phyloP scores from a whole-genome alignment of 176 grass and related monocot species.

The Sorghum bicolor region DNA sequence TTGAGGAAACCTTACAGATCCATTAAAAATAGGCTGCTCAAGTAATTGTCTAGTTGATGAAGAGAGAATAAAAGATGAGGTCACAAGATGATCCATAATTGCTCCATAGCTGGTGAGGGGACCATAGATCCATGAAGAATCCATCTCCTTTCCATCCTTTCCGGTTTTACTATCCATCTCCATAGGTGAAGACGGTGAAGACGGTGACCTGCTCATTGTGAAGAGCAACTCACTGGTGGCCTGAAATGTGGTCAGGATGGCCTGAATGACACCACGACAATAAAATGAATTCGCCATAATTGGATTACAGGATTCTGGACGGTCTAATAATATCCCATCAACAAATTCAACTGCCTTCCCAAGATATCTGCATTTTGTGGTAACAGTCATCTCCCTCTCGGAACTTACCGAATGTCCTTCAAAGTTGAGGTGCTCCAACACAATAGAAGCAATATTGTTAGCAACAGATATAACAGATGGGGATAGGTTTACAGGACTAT shows the following conservation, averaged over 20 bases:
- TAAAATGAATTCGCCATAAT: slow-evolving; percentile 92
- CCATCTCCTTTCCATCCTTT: slow-evolving; percentile 61
- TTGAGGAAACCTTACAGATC: slow-evolving; percentile 62
- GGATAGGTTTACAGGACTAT: slow-evolving; percentile 73
- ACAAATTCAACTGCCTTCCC: slow-evolving; percentile 88
- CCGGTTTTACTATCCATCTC: slow-evolving; percentile 63
- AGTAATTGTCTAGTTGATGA: slow-evolving; percentile 87
- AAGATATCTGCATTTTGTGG: slow-evolving; percentile 81
- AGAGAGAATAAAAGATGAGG: slow-evolving; percentile 88
- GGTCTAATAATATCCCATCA: slow-evolving; percentile 86
- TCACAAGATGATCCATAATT: slow-evolving; percentile 81
- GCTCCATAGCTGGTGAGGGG: slow-evolving; percentile 77
- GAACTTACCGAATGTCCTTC: slow-evolving; percentile 50
- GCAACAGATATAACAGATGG: slow-evolving; percentile 82
- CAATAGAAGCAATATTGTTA: slow-evolving; percentile 62
- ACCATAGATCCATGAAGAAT: slow-evolving; percentile 93
- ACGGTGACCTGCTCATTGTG: slow-evolving; percentile 51
- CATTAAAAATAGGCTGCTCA: slow-evolving; percentile 82
- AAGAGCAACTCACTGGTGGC: slow-evolving; percentile 99
- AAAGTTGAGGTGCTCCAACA: slow-evolving; percentile 93
- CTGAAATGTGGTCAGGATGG: slow-evolving; percentile 90
- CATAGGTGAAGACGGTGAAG: slow-evolving; percentile 83
- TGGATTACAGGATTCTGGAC: slow-evolving; percentile 92
- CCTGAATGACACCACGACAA: slow-evolving; percentile 79
- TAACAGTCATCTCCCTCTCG: slow-evolving; percentile 64